A percentile compares a stretch with the other conserved stretches of the same genome.
These are phyloP conservation scores for Actinidia chinensis DNA, from an alignment of 179 eudicot genomes.

Conservation along the genomic window DNA sequence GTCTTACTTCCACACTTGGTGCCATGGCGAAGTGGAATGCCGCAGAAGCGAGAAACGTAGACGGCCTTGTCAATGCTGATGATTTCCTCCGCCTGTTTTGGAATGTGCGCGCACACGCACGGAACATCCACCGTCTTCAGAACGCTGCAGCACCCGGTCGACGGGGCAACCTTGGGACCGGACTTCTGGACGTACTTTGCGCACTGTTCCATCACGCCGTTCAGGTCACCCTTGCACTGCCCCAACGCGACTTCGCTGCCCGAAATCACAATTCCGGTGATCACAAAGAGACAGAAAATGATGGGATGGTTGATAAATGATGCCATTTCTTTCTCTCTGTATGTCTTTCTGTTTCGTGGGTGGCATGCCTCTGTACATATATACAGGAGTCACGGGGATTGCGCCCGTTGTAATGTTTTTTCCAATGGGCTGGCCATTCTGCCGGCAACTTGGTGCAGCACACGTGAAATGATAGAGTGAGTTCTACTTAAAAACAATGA, in stretches of 20 bases:
- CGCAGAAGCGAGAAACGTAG: conserved; percentile 46
- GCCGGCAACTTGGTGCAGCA: too few relatives aligned
- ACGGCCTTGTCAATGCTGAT: conserved; percentile 59
- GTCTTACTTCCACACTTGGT: conserved; percentile 62
- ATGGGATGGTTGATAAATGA: conserved; percentile 1
- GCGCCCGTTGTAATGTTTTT: too few relatives aligned
- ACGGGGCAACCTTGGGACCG: conserved; percentile 44
- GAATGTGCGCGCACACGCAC: conserved; percentile 52
- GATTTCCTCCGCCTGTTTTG: conserved; percentile 38
- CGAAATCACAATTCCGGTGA: not conserved
- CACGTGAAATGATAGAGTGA: too few relatives aligned
- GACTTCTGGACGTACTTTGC: conserved; percentile 43
- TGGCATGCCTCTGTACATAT: not conserved
- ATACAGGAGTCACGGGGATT: not conserved
- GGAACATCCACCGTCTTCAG: conserved; percentile 43
- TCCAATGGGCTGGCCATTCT: too few relatives aligned
- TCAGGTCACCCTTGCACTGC: conserved; percentile 56
- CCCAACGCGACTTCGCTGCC: conserved; percentile 30
- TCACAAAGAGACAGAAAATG: conserved; percentile 15
- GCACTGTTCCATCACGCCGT: conserved; percentile 48
- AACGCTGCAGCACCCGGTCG: conserved; percentile 46
- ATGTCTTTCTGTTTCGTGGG: not conserved
- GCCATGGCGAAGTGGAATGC: conserved; percentile 49
- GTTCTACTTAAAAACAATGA: too few relatives aligned
- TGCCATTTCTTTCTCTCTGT: conserved; percentile 17